Evolutionary conservation across 73 alveolate species (phyloP).

Genomic region (Stentor roeselii): DNA sequence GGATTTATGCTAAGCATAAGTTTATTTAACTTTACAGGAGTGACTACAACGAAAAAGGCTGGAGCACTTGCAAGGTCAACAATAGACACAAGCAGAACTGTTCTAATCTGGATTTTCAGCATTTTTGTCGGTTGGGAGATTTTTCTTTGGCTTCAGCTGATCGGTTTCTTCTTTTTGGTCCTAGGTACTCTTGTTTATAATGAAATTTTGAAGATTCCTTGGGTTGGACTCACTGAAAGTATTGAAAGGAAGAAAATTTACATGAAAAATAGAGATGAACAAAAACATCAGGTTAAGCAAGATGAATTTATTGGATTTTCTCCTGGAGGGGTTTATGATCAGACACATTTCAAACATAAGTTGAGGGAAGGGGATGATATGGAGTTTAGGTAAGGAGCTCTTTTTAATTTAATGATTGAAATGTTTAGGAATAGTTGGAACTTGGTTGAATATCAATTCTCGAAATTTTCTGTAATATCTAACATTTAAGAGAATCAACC

Average conservation of each 20-base stretch:
- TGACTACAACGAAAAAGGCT: constrained; percentile 86
- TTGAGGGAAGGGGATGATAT: too few relatives aligned
- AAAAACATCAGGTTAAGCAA: neutral
- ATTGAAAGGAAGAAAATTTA: neutral
- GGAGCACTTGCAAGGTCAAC: constrained; percentile 89
- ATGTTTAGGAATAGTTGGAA: too few relatives aligned
- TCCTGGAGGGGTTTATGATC: constrained; percentile 3
- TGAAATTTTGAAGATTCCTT: constrained; percentile 49
- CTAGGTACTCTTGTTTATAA: constrained; percentile 51
- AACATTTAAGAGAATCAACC: too few relatives aligned
- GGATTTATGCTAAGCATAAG: constrained; percentile 79
- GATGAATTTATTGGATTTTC: neutral
- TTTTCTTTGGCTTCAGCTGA: constrained; percentile 59
- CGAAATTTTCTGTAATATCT: too few relatives aligned
- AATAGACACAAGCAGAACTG: constrained; percentile 85
- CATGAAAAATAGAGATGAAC: neutral
- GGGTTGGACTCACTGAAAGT: constrained; percentile 38
- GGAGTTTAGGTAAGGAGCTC: too few relatives aligned
- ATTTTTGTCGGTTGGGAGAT: constrained; percentile 64
- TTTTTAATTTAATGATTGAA: too few relatives aligned
- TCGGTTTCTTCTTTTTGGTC: constrained; percentile 50
- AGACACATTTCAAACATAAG: neutral
- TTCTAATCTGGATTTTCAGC: constrained; percentile 78
- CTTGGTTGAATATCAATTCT: too few relatives aligned
- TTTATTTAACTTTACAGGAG: constrained; percentile 82